Percentiles rank a stretch among this genome's conserved stretches.
phyloP scores from a whole-genome alignment of 1,284 basidiomycete species.

The Moesziomyces sp. region DNA sequence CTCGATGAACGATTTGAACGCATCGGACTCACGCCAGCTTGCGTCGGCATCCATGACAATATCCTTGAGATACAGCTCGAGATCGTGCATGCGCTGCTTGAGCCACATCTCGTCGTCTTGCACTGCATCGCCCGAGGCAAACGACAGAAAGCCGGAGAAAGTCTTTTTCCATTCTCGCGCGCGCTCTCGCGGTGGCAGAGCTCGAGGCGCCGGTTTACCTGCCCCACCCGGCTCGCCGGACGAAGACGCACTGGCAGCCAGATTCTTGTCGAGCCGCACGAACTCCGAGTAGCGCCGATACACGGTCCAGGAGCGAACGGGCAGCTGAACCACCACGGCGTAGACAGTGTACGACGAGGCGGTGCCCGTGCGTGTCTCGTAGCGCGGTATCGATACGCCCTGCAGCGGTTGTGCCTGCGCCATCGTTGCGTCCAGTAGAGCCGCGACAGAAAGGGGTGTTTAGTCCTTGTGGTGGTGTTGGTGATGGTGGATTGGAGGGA shows the following conservation, averaged over 20 bases:
- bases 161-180: constrained; percentile 68
- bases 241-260: constrained; percentile 73
- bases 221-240: constrained; percentile 35
- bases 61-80: constrained; percentile 87
- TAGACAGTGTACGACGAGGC: constrained; percentile 77
- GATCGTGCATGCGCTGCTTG: constrained; percentile 78
- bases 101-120: constrained; percentile 70
- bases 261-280: constrained; percentile 82
- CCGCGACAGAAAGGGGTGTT: too few species aligned
- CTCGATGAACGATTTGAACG: constrained; percentile 87
- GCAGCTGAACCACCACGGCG: constrained; percentile 76
- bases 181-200: constrained; percentile 83
- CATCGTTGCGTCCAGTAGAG: constrained; percentile 5
- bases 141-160: constrained; percentile 53
- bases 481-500: too few species aligned
- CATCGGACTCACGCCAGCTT: constrained; percentile 80
- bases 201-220: constrained; percentile 74
- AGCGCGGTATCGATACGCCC: constrained; percentile 62
- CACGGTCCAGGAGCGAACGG: constrained; percentile 89
- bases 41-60: constrained; percentile 83
- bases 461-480: too few species aligned
- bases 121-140: constrained; percentile 20
- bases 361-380: constrained; percentile 61
- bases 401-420: constrained; percentile 60
- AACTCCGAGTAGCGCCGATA: constrained; percentile 95